These are phyloP conservation scores for Fraxinus cuspidata DNA, from an alignment of 257 asterid species.

Conservation along the genomic window DNA sequence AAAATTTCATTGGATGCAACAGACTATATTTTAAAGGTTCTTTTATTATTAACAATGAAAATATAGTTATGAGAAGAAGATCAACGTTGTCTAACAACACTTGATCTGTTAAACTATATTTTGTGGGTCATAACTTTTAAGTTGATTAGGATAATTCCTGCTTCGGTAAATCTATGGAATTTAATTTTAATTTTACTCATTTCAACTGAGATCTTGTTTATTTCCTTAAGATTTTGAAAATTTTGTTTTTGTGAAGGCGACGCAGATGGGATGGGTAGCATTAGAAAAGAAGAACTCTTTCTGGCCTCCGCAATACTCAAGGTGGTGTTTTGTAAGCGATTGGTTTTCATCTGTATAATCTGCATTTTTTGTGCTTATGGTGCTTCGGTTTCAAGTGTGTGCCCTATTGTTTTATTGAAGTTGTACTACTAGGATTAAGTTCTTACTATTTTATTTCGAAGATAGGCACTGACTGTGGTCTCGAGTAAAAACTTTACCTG, in stretches of 20 bases:
- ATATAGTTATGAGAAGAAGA: background rate
- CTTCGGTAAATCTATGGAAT: background rate
- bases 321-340: conserved; percentile 38
- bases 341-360: background rate
- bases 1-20: background rate
- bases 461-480: background rate
- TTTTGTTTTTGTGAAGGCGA: conserved; percentile 51
- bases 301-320: conserved; percentile 73
- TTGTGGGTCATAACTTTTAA: background rate
- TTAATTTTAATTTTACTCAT: background rate
- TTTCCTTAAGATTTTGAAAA: conserved; percentile 5
- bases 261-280: conserved; percentile 75
- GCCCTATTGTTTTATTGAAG: background rate
- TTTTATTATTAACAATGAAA: background rate
- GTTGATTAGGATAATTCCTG: background rate
- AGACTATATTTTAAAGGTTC: background rate
- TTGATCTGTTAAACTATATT: background rate
- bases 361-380: background rate
- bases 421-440: background rate
- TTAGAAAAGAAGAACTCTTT: conserved; percentile 78
- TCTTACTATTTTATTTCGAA: background rate
- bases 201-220: conserved; percentile 6
- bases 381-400: background rate
- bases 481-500: background rate
- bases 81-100: background rate